Conservation (phyloP, 257 asterid species). For the Solanum gandarillasii region DNA sequence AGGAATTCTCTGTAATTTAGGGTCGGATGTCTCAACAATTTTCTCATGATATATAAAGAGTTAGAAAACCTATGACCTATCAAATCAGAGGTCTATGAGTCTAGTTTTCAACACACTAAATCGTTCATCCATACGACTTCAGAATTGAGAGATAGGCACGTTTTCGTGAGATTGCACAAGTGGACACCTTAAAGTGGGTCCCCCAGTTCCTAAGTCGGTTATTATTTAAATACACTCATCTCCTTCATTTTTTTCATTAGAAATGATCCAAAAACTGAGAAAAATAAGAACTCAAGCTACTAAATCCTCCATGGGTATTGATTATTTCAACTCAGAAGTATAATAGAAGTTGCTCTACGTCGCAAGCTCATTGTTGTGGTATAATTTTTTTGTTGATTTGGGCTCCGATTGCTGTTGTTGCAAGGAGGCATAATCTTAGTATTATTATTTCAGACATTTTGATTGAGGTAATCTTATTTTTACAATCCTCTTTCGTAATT, state of each 20-base stretch:
- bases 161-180: background rate
- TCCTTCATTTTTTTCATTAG: too few relatives aligned
- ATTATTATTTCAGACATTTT: background rate
- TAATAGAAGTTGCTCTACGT: too few relatives aligned
- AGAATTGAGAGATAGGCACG: background rate
- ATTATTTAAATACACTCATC: too few relatives aligned
- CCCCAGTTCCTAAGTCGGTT: background rate
- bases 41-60: background rate
- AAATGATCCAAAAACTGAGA: accelerated
- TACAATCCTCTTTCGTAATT: background rate
- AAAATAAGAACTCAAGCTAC: background rate
- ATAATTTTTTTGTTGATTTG: background rate
- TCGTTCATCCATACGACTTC: accelerated
- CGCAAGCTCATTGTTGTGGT: background rate
- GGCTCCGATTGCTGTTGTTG: accelerated
- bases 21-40: background rate
- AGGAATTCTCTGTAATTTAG: background rate
- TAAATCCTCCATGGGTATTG: background rate
- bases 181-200: too few relatives aligned
- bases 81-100: background rate
- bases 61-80: background rate
- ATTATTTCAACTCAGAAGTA: background rate
- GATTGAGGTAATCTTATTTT: background rate
- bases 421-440: background rate
- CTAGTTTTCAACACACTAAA: background rate